Base-by-base conservation (phyloP, 495 filamentous ascomycete genomes). In the Penicillium crystallinum region DNA sequence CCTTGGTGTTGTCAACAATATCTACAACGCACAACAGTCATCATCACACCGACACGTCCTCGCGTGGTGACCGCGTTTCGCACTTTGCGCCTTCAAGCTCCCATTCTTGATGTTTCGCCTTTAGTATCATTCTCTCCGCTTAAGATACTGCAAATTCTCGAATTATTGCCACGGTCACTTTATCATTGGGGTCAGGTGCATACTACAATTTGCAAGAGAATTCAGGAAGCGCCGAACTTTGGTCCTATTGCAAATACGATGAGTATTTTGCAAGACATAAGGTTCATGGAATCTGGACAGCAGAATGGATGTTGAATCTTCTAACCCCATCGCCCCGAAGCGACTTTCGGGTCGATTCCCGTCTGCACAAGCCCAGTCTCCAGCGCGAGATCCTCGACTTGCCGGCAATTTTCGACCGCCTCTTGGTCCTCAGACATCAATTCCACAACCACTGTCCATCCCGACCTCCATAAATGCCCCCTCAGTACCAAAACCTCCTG, bases 361-460 rank as follows among this genome's bases (percentile, higher is more conserved):
- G 0, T 25, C 31, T 34, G 12, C 1, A 3, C 3, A 8, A 27
- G 7, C 45, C 3, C n/a, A 19, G 12, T 18, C 45, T 3, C n/a
- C 35, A 7, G 35, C 5, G 46, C 34, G 23, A 39, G 46, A 48
- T 48, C 46, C 46, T 29, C 46, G 46, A n/a, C 34, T 30, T 34
- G 42, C 27, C 17, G 27, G 42, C 12, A 21, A 11, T 6, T 17
- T 4, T 21, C 18, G 42, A 23, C 42, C 12, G 5, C 8, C 27
- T 6, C 9, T 9, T 21, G 27, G 10, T 21, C 17, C 42, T 22
- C 42, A 45, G 15, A 11, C 40, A 2, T 45, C 42, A 22, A 45
- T 9, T 4, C 6, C 42, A 7, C 42, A 31, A 34, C 17, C 12
- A 6, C 2, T 12, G 12, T 5, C 19, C 15, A 17, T 2, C 1